Evolutionary conservation across 2,329 filamentous ascomycete genomes (phyloP).

Genomic region (Colletotrichum cereale): DNA sequence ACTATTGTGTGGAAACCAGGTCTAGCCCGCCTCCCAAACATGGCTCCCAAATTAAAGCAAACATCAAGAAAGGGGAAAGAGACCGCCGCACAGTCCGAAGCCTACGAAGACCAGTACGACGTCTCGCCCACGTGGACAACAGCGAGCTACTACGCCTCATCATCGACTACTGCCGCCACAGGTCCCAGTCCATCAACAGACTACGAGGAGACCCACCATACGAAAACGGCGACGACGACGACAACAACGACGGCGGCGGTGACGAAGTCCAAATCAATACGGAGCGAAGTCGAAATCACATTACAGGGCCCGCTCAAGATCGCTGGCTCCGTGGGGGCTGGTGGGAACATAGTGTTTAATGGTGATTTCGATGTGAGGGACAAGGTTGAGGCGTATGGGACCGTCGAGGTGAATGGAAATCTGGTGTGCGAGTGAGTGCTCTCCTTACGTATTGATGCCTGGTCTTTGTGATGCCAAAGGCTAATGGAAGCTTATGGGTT

Average conservation of each 20-base stretch:
- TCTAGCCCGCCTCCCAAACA: background rate
- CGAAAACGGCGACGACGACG: conserved; percentile 43
- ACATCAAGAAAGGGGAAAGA: conserved; percentile 33
- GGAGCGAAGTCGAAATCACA: conserved; percentile 55
- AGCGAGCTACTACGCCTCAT: conserved; percentile 44
- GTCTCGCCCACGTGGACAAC: conserved; percentile 18
- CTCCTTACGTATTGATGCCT: background rate
- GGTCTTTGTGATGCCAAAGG: background rate
- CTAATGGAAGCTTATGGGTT: background rate
- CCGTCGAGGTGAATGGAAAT: conserved; percentile 56
- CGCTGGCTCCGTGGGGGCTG: conserved; percentile 59
- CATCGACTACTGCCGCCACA: conserved; percentile 41
- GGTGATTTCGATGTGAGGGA: conserved; percentile 60
- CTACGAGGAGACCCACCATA: conserved; percentile 32
- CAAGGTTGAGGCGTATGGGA: conserved; percentile 61
- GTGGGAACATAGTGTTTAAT: conserved; percentile 57
- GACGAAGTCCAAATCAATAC: conserved; percentile 54
- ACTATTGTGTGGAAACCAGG: too few species aligned
- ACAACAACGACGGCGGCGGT: background rate
- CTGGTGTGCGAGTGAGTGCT: conserved; percentile 57
- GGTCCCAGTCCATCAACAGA: conserved; percentile 26
- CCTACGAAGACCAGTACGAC: conserved; percentile 24
- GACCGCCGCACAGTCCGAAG: conserved; percentile 21
- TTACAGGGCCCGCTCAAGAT: conserved; percentile 62
- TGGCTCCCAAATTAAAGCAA: conserved; percentile 25